These are phyloP conservation scores for Aspergillus latus DNA, from an alignment of 2,329 filamentous ascomycete genomes.

Conservation along the genomic window DNA sequence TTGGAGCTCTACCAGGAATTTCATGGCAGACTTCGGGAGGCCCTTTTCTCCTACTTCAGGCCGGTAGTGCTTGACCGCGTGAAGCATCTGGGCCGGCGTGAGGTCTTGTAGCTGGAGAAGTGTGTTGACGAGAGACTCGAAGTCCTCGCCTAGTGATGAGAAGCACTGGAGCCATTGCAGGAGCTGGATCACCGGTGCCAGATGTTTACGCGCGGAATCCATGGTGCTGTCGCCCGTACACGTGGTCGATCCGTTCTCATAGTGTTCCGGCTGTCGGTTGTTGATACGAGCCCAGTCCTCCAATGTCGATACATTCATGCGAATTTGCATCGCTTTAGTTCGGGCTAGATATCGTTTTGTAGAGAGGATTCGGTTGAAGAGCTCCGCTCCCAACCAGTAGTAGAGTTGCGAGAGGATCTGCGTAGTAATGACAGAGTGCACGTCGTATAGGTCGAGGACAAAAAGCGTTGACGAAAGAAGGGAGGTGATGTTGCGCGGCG, in stretches of 20 bases:
- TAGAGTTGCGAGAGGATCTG: constrained; percentile 90
- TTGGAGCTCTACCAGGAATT: constrained; percentile 79
- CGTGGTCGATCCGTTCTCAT: constrained; percentile 84
- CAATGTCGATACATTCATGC: constrained; percentile 93
- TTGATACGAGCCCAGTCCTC: constrained; percentile 96
- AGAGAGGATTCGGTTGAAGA: constrained; percentile 98
- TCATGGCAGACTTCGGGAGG: constrained; percentile 81
- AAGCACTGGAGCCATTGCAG: constrained; percentile 98
- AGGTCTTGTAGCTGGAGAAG: constrained; percentile 84
- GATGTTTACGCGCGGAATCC: constrained; percentile 77
- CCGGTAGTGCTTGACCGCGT: constrained; percentile 88
- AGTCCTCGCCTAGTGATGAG: constrained; percentile 86
- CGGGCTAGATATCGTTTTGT: constrained; percentile 91
- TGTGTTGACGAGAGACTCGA: constrained; percentile 84
- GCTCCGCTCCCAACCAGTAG: constrained; percentile 93
- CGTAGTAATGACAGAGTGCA: constrained; percentile 91
- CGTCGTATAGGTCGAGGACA: constrained; percentile 96
- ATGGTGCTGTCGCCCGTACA: constrained; percentile 83
- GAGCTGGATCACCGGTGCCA: constrained; percentile 87
- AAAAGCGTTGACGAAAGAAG: constrained; percentile 94
- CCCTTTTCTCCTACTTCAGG: constrained; percentile 94
- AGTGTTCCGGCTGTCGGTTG: constrained; percentile 92
- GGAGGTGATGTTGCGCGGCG: constrained; percentile 92
- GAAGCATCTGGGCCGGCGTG: constrained; percentile 83
- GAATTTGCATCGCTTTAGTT: constrained; percentile 99